These are phyloP conservation scores for Dittrichia graveolens DNA, from an alignment of 129 eudicot species.

Conservation along the genomic window DNA sequence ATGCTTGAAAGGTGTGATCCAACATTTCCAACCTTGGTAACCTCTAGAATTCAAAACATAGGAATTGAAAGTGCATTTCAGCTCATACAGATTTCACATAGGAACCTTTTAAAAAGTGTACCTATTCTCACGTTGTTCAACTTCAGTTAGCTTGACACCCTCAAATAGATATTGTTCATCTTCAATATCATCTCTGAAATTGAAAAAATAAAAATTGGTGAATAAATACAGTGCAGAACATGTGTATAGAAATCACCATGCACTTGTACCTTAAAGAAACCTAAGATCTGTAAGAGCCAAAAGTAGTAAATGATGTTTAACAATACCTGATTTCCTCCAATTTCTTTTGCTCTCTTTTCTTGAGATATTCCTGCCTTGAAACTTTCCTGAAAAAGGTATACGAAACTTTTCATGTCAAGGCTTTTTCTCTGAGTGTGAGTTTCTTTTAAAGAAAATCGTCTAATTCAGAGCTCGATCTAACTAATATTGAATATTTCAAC, in stretches of 20 bases:
- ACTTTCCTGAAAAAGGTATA: conserved; percentile 51
- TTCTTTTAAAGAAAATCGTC: too few species aligned
- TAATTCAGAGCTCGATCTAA: not conserved
- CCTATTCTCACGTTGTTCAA: conserved; percentile 75
- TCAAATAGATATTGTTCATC: conserved; percentile 87
- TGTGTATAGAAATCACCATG: conserved; percentile 18
- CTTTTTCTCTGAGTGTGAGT: too few species aligned
- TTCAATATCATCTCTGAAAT: conserved; percentile 85
- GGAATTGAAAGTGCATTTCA: conserved; percentile 6
- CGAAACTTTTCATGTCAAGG: conserved; percentile 3
- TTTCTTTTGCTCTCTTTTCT: conserved; percentile 92
- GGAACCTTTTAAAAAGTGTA: conserved; percentile 22
- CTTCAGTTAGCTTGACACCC: conserved; percentile 73
- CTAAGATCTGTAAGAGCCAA: not conserved
- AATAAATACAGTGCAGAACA: not conserved
- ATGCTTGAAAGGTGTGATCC: too few species aligned
- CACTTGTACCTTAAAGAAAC: not conserved
- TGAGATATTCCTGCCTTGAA: conserved; percentile 93
- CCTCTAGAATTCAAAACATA: too few species aligned
- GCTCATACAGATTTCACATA: not conserved
- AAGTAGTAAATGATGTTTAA: conserved; percentile 22
- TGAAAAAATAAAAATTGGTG: not conserved
- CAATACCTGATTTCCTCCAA: conserved; percentile 76
- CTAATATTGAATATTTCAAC: not conserved
- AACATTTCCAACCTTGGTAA: too few species aligned